These are phyloP conservation scores for Botrytis sinoallii DNA, from an alignment of 2,329 filamentous ascomycete genomes.

Conservation along the genomic window DNA sequence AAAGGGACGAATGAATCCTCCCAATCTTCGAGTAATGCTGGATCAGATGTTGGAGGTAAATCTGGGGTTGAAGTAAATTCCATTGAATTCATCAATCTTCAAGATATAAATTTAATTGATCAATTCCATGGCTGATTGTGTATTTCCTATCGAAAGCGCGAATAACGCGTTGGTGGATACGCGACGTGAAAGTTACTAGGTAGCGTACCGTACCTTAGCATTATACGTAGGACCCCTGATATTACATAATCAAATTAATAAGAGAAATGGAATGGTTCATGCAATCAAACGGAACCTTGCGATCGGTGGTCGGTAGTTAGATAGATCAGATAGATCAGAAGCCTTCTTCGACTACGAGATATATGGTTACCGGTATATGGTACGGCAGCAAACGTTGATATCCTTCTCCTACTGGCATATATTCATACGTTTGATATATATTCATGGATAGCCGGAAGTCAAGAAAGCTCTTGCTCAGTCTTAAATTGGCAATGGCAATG, in stretches of 20 bases:
- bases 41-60: constrained; percentile 31
- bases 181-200: not conserved
- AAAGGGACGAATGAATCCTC: constrained; percentile 23
- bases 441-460: too few species aligned
- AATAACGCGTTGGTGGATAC: not conserved
- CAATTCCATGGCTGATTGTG: not conserved
- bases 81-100: constrained; percentile 22
- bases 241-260: not conserved
- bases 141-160: constrained; percentile 3
- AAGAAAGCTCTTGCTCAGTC: not conserved
- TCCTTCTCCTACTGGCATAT: not conserved
- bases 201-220: too few species aligned
- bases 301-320: not conserved
- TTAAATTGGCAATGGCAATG: not conserved
- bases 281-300: not conserved
- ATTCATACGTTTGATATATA: not conserved
- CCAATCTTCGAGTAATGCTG: constrained; percentile 30
- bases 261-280: not conserved
- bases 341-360: too few species aligned
- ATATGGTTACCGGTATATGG: too few species aligned
- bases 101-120: not conserved
- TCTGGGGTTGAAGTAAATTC: constrained; percentile 26
- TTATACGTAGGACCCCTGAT: not conserved
- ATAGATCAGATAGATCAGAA: too few species aligned
- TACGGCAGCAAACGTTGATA: not conserved